Conservation (phyloP, 768 basidiomycete genomes). For the Sporobolomyces pararoseus region DNA sequence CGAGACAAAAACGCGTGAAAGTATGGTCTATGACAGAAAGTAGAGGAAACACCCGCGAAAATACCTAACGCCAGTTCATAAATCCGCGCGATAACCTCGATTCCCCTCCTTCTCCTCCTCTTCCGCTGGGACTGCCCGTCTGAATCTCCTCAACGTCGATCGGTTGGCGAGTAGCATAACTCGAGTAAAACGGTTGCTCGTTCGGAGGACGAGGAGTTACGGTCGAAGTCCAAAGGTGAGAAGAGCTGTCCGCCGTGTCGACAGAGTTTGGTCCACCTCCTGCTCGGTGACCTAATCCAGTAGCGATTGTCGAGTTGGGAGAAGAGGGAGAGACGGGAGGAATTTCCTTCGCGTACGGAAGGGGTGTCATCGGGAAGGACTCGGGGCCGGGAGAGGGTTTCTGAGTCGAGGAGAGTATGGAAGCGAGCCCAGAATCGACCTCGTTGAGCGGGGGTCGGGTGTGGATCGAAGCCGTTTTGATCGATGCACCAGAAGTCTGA, state of each 20-base stretch:
- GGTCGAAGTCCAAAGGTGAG: background rate
- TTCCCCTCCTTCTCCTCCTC: background rate
- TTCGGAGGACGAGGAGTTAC: background rate
- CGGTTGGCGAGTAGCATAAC: background rate
- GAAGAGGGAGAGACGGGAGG: conserved; percentile 7
- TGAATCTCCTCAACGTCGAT: conserved; percentile 2
- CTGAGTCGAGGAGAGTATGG: conserved; percentile 1
- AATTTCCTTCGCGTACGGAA: background rate
- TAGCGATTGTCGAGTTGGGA: background rate
- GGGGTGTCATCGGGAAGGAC: background rate
- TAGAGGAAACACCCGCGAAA: too few species aligned
- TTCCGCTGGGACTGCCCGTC: too few species aligned
- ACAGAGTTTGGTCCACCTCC: background rate
- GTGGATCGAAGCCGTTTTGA: background rate
- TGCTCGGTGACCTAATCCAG: background rate
- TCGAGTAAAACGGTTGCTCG: conserved; percentile 8
- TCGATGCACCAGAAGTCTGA: background rate
- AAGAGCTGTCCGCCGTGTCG: background rate
- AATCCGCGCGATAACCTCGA: background rate
- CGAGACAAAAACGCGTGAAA: too few species aligned
- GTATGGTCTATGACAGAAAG: too few species aligned
- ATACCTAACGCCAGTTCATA: too few species aligned
- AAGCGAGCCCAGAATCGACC: background rate
- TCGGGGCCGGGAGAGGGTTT: background rate
- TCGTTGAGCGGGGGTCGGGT: background rate